Conservation (phyloP, 257 asterid species). For the Solanum pinnatisectum region DNA sequence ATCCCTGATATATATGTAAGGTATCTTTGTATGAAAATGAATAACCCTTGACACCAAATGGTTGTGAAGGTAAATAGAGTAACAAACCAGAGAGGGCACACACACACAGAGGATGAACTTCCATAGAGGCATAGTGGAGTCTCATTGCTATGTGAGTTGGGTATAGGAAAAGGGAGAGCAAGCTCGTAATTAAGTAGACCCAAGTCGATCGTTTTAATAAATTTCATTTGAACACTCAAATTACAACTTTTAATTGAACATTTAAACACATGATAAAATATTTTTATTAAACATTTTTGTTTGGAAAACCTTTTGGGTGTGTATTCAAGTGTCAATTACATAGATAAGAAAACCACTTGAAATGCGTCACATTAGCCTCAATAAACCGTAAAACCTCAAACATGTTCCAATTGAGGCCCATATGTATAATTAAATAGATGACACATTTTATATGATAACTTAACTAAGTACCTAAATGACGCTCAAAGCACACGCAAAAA, state of each 20-base stretch:
- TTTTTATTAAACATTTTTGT: background rate
- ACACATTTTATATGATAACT: background rate
- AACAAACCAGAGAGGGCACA: too few relatives aligned
- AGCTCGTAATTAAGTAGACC: too few relatives aligned
- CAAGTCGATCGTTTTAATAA: background rate
- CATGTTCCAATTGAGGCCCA: background rate
- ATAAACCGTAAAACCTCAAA: background rate
- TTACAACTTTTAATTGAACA: background rate
- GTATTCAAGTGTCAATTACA: background rate
- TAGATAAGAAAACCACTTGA: background rate
- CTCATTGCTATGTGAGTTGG: too few relatives aligned
- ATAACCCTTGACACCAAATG: too few relatives aligned
- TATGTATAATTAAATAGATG: background rate
- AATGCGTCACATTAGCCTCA: background rate
- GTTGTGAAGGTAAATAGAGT: too few relatives aligned
- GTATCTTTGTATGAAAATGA: too few relatives aligned
- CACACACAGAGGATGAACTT: too few relatives aligned
- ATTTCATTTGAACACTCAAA: background rate
- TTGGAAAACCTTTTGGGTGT: background rate
- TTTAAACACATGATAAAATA: background rate
- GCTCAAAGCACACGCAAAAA: background rate
- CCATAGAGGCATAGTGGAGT: too few relatives aligned
- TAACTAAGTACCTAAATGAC: background rate
- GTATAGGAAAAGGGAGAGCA: too few relatives aligned
- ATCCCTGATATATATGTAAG: too few relatives aligned